These are phyloP conservation scores for Singerocomus inundabilis DNA, from an alignment of 1,284 basidiomycete genomes.

Conservation along the genomic window DNA sequence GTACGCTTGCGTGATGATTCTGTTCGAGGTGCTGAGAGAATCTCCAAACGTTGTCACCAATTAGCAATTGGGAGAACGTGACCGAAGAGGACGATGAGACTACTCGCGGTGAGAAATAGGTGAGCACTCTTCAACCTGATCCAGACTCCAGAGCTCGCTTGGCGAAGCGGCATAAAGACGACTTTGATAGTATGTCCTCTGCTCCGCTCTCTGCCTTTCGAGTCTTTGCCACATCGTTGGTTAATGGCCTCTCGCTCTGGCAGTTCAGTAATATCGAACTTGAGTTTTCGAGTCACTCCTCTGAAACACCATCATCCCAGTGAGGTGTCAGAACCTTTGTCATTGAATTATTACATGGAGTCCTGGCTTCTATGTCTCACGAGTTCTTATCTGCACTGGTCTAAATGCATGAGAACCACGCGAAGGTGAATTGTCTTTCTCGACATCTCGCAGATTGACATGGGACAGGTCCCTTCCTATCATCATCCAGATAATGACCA, in stretches of 20 bases:
- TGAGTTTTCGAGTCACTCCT: too few relatives aligned
- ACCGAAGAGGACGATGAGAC: slow-evolving; percentile 46
- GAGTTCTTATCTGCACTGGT: background rate
- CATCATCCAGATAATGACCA: too few relatives aligned
- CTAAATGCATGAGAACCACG: background rate
- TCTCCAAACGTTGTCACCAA: slow-evolving; percentile 48
- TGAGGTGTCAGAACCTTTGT: background rate
- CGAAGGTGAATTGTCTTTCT: background rate
- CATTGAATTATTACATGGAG: background rate
- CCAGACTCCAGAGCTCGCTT: slow-evolving; percentile 13
- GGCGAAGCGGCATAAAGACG: slow-evolving; percentile 4
- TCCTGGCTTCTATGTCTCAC: too few relatives aligned
- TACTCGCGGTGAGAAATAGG: slow-evolving; percentile 51
- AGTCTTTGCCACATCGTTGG: too few relatives aligned
- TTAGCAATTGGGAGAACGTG: slow-evolving; percentile 56
- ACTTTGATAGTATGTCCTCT: slow-evolving; percentile 1
- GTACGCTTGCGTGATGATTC: slow-evolving; percentile 31
- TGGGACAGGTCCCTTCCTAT: too few relatives aligned
- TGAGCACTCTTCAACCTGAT: slow-evolving; percentile 22
- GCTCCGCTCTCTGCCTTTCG: background rate
- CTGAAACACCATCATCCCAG: background rate
- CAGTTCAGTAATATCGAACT: background rate
- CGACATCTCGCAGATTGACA: background rate
- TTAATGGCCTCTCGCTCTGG: background rate
- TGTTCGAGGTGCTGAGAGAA: background rate